Conservation (phyloP, 495 filamentous ascomycete species). For the Pseudoneurospora amorphoporcata region DNA sequence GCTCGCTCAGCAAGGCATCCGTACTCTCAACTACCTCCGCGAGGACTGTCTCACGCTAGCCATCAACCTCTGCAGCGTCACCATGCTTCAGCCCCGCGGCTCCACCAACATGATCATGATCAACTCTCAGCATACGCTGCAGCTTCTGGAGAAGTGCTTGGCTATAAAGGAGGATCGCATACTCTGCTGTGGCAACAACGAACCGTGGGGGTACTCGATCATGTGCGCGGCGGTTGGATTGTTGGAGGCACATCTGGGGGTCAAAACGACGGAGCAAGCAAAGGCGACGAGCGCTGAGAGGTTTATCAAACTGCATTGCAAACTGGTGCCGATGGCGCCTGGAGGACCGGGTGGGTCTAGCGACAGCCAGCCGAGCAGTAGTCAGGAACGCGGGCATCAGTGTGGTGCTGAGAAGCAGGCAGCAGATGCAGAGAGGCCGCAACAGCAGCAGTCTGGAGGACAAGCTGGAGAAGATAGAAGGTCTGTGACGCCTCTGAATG, state of each 20-base stretch:
- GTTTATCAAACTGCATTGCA: constrained; percentile 31
- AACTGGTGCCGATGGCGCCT: constrained; percentile 29
- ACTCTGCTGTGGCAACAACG: constrained; percentile 33
- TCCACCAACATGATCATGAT: constrained; percentile 34
- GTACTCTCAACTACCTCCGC: constrained; percentile 30
- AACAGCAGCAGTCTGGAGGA: not conserved
- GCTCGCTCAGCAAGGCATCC: constrained; percentile 29
- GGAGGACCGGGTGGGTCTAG: constrained; percentile 18
- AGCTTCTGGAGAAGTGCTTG: constrained; percentile 33
- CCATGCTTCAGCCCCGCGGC: constrained; percentile 38
- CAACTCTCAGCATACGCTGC: constrained; percentile 32
- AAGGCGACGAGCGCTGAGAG: constrained; percentile 28
- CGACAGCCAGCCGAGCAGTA: constrained; percentile 9
- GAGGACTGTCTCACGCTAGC: constrained; percentile 31
- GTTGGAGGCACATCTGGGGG: constrained; percentile 30
- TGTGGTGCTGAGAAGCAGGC: not conserved
- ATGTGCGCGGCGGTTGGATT: constrained; percentile 33
- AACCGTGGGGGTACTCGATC: constrained; percentile 36
- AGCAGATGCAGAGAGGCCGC: not conserved
- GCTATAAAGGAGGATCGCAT: constrained; percentile 36
- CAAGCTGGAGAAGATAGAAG: not conserved
- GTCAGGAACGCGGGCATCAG: not conserved
- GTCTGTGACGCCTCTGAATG: not conserved
- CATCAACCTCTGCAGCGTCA: constrained; percentile 37
- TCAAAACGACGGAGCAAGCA: constrained; percentile 29